phyloP scores from a whole-genome alignment of 2,329 filamentous ascomycete genomes.

The Erysiphe pulchra region DNA sequence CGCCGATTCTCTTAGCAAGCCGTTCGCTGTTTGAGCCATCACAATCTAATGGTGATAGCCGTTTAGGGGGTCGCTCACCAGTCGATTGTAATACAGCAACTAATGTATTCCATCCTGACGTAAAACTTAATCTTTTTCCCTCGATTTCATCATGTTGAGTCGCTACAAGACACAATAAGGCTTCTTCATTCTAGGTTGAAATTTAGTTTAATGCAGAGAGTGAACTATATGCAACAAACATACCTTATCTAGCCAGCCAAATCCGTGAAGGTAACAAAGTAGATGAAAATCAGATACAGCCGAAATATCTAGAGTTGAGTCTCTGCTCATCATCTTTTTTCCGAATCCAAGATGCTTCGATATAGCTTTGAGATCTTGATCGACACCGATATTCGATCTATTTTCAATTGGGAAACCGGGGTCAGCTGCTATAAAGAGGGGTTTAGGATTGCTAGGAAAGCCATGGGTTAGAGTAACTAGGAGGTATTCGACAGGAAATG shows the following conservation, averaged over 20 bases:
- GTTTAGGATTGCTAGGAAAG: constrained; percentile 60
- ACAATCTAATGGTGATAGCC: constrained; percentile 17
- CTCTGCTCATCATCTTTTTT: constrained; percentile 25
- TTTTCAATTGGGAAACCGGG: constrained; percentile 76
- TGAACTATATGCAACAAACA: constrained; percentile 6
- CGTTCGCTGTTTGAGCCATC: constrained; percentile 14
- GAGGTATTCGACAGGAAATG: constrained; percentile 89
- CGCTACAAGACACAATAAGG: constrained; percentile 63
- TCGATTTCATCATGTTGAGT: constrained; percentile 58
- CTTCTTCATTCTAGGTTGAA: constrained; percentile 52
- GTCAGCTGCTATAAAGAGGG: constrained; percentile 39
- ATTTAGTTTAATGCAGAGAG: neutral
- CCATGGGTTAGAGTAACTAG: constrained; percentile 90
- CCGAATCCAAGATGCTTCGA: constrained; percentile 39
- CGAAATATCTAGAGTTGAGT: constrained; percentile 32
- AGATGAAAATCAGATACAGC: constrained; percentile 84
- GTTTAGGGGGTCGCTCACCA: constrained; percentile 87
- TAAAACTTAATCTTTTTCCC: constrained; percentile 60
- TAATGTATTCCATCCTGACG: constrained; percentile 80
- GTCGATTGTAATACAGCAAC: constrained; percentile 83
- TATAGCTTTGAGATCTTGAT: constrained; percentile 49
- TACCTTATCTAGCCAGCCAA: constrained; percentile 71
- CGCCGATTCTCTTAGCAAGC: constrained; percentile 40
- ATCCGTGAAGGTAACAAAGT: constrained; percentile 58
- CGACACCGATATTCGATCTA: constrained; percentile 61